Evolutionary conservation across 495 filamentous ascomycete genomes (phyloP).

Genomic region (Penicillium waksmanii): DNA sequence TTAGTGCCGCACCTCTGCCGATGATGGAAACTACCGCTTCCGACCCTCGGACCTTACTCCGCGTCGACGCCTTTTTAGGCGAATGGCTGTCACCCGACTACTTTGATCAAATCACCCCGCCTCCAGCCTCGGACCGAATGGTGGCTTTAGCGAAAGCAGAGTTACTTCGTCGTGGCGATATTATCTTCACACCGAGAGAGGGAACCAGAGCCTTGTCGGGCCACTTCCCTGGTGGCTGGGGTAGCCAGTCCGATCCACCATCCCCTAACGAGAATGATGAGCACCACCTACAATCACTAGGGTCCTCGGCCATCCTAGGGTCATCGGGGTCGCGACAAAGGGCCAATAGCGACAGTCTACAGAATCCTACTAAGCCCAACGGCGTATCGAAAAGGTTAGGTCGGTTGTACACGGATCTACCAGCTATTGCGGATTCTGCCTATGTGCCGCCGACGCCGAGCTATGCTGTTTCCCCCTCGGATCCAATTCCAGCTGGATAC

Average conservation of each 20-base stretch:
- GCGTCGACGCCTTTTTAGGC: conserved; percentile 89
- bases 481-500: conserved; percentile 84
- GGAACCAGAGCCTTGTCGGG: conserved; percentile 36
- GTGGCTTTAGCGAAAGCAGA: conserved; percentile 85
- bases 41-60: conserved; percentile 50
- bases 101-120: conserved; percentile 87
- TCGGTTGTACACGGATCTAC: conserved; percentile 40
- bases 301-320: background rate
- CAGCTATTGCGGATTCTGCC: conserved; percentile 30
- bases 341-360: conserved; percentile 35
- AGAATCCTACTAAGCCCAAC: conserved; percentile 18
- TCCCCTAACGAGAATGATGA: conserved; percentile 32
- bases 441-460: conserved; percentile 79
- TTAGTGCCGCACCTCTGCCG: background rate
- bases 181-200: conserved; percentile 31
- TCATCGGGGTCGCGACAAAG: conserved; percentile 32
- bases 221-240: conserved; percentile 69
- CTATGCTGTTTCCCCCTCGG: conserved; percentile 79
- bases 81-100: conserved; percentile 96
- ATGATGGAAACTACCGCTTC: conserved; percentile 4
- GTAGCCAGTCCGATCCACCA: conserved; percentile 31
- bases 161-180: conserved; percentile 69
- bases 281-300: conserved; percentile 9
- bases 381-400: conserved; percentile 23
- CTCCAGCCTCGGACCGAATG: conserved; percentile 84